Evolutionary conservation across 495 filamentous ascomycete genomes (phyloP).

Genomic region (Letharia columbiana): DNA sequence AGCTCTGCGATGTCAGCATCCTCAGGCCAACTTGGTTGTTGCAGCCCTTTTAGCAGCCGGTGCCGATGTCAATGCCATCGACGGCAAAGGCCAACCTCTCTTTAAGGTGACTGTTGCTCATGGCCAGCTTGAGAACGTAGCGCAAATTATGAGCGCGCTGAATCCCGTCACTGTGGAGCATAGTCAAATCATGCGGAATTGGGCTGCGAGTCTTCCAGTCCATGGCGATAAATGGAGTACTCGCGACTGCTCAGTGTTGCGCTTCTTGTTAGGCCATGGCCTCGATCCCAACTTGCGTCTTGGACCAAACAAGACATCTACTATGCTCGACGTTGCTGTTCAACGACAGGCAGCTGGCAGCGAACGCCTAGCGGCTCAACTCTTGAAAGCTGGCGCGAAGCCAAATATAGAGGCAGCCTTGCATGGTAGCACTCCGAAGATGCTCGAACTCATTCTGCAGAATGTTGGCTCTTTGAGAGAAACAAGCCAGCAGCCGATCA

Average conservation of each 20-base stretch:
- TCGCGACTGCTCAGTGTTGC: slow-evolving; percentile 8
- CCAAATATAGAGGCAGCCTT: slow-evolving; percentile 13
- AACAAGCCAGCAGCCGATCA: background rate
- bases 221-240: slow-evolving; percentile 11
- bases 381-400: slow-evolving; percentile 11
- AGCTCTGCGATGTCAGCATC: slow-evolving; percentile 23
- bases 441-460: slow-evolving; percentile 10
- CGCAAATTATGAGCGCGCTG: slow-evolving; percentile 9
- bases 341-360: background rate
- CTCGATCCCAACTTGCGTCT: slow-evolving; percentile 15
- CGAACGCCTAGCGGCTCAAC: slow-evolving; percentile 5
- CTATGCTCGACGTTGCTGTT: slow-evolving; percentile 11
- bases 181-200: background rate
- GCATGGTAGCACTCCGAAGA: background rate
- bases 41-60: slow-evolving; percentile 24
- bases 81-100: slow-evolving; percentile 22
- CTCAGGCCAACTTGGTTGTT: slow-evolving; percentile 20
- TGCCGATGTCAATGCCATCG: slow-evolving; percentile 25
- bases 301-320: slow-evolving; percentile 5
- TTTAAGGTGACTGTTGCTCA: slow-evolving; percentile 9
- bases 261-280: slow-evolving; percentile 8
- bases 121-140: slow-evolving; percentile 5
- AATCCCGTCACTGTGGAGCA: slow-evolving; percentile 6
- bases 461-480: slow-evolving; percentile 3
- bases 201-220: slow-evolving; percentile 2